A percentile compares a stretch with the other conserved stretches of the same genome.
Conservation (phyloP, 2,329 filamentous ascomycete genomes). For the Pezicula carpinea region DNA sequence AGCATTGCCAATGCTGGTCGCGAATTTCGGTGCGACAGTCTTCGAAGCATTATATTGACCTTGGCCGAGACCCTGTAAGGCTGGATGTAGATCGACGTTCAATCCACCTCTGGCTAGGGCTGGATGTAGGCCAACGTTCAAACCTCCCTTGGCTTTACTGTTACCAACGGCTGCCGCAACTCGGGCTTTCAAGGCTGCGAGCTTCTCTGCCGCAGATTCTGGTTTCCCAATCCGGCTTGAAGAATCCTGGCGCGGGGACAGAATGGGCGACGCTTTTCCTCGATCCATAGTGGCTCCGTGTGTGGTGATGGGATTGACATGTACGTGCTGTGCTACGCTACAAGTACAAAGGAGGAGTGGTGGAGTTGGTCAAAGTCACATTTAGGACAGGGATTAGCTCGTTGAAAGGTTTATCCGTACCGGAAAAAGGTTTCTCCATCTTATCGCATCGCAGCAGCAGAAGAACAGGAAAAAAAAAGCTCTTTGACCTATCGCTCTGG, state of each 20-base stretch:
- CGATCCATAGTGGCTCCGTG: constrained; percentile 44
- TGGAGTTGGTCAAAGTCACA: too few species aligned
- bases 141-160: constrained; percentile 39
- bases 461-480: too few species aligned
- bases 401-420: too few species aligned
- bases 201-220: constrained; percentile 56
- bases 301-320: constrained; percentile 16
- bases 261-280: constrained; percentile 41
- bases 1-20: constrained; percentile 34
- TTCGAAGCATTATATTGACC: constrained; percentile 41
- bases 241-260: constrained; percentile 53
- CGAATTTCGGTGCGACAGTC: constrained; percentile 30
- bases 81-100: constrained; percentile 51
- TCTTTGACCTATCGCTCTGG: too few species aligned
- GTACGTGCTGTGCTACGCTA: background rate
- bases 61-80: constrained; percentile 54
- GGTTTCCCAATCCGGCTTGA: constrained; percentile 50
- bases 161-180: constrained; percentile 68
- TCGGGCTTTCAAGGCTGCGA: constrained; percentile 75
- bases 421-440: too few species aligned
- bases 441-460: too few species aligned
- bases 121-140: constrained; percentile 36
- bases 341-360: background rate
- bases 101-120: constrained; percentile 35
- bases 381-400: too few species aligned